phyloP scores from a whole-genome alignment of 345 rosid genomes.

The Ceriops tagal region DNA sequence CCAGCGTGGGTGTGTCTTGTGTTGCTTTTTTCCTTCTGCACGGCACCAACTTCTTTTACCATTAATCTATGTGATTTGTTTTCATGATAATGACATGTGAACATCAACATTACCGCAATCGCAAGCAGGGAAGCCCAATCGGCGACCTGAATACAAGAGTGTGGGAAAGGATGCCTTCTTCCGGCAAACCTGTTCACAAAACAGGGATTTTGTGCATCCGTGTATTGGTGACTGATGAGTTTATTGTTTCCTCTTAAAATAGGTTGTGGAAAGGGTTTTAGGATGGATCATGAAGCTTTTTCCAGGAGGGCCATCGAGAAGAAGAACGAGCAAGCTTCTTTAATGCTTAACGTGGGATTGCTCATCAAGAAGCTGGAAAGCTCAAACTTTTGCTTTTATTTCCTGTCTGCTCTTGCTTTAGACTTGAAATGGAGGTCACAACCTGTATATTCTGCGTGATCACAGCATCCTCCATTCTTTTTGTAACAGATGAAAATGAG shows the following conservation, averaged over 20 bases:
- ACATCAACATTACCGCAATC: no score
- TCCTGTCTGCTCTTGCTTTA: constrained; percentile 15
- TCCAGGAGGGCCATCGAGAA: constrained; percentile 86
- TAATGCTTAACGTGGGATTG: constrained; percentile 20
- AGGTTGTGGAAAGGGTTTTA: constrained; percentile 98
- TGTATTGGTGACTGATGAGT: neutral
- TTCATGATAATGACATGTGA: no score
- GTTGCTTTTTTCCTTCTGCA: no score
- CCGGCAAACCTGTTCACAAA: neutral
- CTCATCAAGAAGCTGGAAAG: constrained; percentile 15
- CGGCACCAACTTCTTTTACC: no score
- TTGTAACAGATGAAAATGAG: constrained; percentile 19
- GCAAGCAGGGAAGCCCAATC: no score
- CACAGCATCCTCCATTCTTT: constrained; percentile 37
- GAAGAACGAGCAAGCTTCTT: constrained; percentile 84
- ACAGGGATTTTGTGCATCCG: neutral
- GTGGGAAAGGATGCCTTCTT: no score
- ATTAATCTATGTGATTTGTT: no score
- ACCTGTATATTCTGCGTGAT: constrained; percentile 41
- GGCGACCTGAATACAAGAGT: no score
- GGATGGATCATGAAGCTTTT: constrained; percentile 99
- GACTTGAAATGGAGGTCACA: constrained; percentile 24
- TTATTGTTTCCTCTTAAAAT: neutral
- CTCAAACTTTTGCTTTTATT: neutral
- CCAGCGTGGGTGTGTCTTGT: no score